These are phyloP conservation scores for Termitomyces heimii DNA, from an alignment of 768 basidiomycete genomes.

Conservation along the genomic window DNA sequence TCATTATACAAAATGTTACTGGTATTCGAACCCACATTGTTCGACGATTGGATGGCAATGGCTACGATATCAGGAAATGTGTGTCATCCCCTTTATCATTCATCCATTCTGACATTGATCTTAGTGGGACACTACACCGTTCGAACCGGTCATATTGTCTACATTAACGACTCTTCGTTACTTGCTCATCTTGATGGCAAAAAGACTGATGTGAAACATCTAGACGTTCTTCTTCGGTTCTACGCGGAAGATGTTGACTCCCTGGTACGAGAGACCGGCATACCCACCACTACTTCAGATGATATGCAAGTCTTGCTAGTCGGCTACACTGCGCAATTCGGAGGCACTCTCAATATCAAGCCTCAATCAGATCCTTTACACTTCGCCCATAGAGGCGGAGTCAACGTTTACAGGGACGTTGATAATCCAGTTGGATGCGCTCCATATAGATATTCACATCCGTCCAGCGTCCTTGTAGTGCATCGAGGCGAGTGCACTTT, in stretches of 20 bases:
- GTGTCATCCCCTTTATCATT: constrained; percentile 19
- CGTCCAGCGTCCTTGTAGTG: constrained; percentile 53
- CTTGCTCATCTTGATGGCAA: constrained; percentile 24
- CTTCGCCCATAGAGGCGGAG: constrained; percentile 47
- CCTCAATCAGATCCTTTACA: constrained; percentile 24
- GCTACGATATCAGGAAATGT: constrained; percentile 86
- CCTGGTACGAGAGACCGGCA: constrained; percentile 29
- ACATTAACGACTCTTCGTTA: constrained; percentile 64
- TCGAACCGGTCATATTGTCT: constrained; percentile 74
- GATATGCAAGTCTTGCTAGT: constrained; percentile 43
- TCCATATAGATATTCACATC: constrained; percentile 43
- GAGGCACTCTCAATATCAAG: constrained; percentile 45
- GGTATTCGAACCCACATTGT: constrained; percentile 78
- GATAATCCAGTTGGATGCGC: constrained; percentile 56
- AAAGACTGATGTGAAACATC: constrained; percentile 20
- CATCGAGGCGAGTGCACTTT: constrained; percentile 85
- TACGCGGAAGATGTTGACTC: constrained; percentile 49
- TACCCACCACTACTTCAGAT: constrained; percentile 23
- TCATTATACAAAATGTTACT: constrained; percentile 67
- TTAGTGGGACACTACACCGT: constrained; percentile 81
- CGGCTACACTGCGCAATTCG: constrained; percentile 68
- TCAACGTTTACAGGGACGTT: constrained; percentile 46
- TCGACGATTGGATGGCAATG: constrained; percentile 73
- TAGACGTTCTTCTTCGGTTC: constrained; percentile 55
- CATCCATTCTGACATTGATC: neutral